These are phyloP conservation scores for Pythium rhizo-oryzae DNA, from an alignment of 352 stramenopile species.

Conservation along the genomic window DNA sequence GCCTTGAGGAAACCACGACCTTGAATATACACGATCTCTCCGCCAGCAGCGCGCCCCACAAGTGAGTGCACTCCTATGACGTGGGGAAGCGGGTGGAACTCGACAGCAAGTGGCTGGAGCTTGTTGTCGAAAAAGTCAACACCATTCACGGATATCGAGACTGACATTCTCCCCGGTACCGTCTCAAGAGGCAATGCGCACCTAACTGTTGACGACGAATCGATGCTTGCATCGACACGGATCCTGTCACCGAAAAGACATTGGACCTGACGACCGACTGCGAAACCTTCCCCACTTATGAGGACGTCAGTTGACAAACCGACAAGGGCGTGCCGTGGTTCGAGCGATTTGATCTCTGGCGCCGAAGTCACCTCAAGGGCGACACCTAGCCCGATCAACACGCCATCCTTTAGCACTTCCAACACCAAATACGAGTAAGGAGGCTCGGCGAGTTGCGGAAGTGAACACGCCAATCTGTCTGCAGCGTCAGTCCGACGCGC, in stretches of 20 bases:
- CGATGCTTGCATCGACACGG: conserved; percentile 17
- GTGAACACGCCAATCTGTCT: conserved; percentile 8
- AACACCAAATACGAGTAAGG: conserved; percentile 19
- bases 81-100: conserved; percentile 10
- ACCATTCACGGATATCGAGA: conserved; percentile 29
- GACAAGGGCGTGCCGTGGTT: conserved; percentile 12
- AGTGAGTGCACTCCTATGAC: background rate
- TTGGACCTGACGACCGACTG: conserved; percentile 9
- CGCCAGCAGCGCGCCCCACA: background rate
- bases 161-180: conserved; percentile 9
- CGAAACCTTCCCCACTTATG: conserved; percentile 28
- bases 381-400: conserved; percentile 18
- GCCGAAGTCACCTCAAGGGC: conserved; percentile 18
- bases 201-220: conserved; percentile 16
- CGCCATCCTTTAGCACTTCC: conserved; percentile 25
- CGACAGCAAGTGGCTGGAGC: background rate
- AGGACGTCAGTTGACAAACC: conserved; percentile 1
- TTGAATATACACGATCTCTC: conserved; percentile 6
- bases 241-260: conserved; percentile 30
- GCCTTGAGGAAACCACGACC: conserved; percentile 12
- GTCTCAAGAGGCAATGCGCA: conserved; percentile 15
- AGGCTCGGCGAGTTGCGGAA: conserved; percentile 11
- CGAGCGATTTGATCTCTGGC: background rate
- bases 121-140: conserved; percentile 17
- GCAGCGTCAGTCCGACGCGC: conserved; percentile 1